These are phyloP conservation scores for Apiospora hydei DNA, from an alignment of 2,329 filamentous ascomycete genomes.

Conservation along the genomic window DNA sequence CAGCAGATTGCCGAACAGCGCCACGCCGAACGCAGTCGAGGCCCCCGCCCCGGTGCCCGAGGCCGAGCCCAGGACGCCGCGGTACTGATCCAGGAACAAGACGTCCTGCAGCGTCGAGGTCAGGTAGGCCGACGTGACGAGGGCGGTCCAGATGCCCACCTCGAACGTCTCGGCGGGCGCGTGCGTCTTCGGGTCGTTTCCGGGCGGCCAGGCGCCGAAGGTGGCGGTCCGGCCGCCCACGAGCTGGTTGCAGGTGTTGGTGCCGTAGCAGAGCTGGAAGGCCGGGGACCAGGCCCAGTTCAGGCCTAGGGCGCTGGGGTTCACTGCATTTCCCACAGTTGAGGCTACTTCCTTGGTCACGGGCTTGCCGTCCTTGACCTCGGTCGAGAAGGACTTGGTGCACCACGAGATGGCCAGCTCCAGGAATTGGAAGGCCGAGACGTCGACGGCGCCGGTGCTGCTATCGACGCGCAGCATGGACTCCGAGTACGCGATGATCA, in stretches of 20 bases:
- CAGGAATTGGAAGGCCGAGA: neutral
- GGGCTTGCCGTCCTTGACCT: neutral
- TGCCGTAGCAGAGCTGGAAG: neutral
- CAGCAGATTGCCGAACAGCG: neutral
- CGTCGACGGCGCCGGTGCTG: neutral
- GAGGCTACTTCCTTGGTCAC: neutral
- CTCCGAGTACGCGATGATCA: neutral
- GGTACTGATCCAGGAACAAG: neutral
- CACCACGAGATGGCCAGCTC: neutral
- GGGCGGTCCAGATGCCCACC: slow-evolving; percentile 1
- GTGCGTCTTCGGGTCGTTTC: neutral
- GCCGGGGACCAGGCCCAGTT: neutral
- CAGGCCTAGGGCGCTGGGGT: neutral
- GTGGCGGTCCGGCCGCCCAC: neutral
- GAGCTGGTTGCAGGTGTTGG: neutral
- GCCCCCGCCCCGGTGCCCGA: neutral
- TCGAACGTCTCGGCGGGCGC: neutral
- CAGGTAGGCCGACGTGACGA: neutral
- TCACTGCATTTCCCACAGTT: neutral
- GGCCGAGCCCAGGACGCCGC: neutral
- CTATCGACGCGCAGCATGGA: neutral
- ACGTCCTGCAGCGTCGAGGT: neutral
- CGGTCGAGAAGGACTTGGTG: slow-evolving; percentile 1
- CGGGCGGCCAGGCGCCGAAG: neutral
- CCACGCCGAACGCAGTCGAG: neutral